These are phyloP conservation scores for Blastocystis hominis DNA, from an alignment of 352 stramenopile species.

Conservation along the genomic window DNA sequence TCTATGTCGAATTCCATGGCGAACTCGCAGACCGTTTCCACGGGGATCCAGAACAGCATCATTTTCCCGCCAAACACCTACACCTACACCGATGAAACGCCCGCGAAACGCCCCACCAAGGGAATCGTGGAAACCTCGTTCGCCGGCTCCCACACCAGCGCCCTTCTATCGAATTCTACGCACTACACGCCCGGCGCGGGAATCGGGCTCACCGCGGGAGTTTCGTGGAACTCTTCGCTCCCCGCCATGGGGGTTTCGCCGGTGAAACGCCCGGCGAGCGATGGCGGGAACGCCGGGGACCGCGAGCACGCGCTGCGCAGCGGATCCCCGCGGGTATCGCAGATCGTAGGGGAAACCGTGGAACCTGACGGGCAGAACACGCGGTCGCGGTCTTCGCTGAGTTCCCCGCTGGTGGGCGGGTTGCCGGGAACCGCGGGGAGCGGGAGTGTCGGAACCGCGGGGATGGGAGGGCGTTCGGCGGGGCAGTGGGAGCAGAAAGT, in stretches of 20 bases:
- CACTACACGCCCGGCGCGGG: slow-evolving; percentile 33
- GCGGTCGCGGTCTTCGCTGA: neutral
- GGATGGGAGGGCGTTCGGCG: too few species aligned
- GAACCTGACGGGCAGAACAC: neutral
- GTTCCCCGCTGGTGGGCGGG: neutral
- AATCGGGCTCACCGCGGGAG: neutral
- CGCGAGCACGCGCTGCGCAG: neutral
- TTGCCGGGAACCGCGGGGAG: neutral
- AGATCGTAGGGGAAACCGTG: neutral
- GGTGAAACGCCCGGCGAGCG: neutral
- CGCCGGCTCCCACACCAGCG: neutral
- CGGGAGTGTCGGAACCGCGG: too few species aligned
- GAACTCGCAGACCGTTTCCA: neutral
- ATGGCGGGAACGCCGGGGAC: neutral
- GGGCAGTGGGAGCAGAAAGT: neutral
- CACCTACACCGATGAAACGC: neutral
- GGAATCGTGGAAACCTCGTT: neutral
- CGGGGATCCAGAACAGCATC: slow-evolving; percentile 39
- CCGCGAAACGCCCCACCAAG: neutral
- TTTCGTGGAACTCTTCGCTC: neutral
- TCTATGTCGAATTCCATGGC: neutral
- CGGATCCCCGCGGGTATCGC: neutral
- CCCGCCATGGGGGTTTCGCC: neutral
- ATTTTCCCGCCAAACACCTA: slow-evolving; percentile 27
- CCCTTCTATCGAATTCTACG: neutral